A percentile compares a stretch with the other conserved stretches of the same genome.
Conservation (phyloP, 768 basidiomycete genomes). For the Psilocybe azurescens region DNA sequence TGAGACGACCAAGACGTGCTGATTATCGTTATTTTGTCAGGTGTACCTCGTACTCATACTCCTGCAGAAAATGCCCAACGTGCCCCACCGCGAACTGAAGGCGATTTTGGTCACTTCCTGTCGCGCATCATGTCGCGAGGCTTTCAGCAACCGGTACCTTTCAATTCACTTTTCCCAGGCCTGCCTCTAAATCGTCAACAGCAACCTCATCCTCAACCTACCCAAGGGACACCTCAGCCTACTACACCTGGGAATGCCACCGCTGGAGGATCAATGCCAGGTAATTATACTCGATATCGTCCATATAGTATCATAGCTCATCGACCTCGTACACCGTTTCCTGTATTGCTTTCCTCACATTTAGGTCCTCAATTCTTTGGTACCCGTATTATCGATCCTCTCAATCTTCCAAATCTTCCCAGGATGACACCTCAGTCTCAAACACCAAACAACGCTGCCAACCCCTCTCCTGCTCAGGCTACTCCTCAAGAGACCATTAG, state of each 20-base stretch:
- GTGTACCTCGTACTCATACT: background rate
- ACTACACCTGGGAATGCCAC: background rate
- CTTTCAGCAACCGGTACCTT: constrained; percentile 3
- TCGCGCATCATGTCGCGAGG: background rate
- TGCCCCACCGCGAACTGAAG: background rate
- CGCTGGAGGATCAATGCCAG: background rate
- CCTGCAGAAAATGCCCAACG: background rate
- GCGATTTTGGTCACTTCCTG: background rate
- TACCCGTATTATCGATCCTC: background rate
- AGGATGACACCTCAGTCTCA: background rate
- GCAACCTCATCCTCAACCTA: constrained; percentile 16
- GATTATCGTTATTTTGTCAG: background rate
- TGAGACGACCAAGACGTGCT: background rate
- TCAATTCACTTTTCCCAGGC: constrained; percentile 4
- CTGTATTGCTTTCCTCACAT: background rate
- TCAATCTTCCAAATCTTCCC: background rate
- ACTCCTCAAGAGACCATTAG: background rate
- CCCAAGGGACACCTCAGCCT: constrained; percentile 2
- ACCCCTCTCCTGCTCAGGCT: background rate
- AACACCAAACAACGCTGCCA: background rate
- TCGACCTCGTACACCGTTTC: background rate
- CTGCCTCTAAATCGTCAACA: constrained; percentile 11
- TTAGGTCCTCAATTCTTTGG: background rate
- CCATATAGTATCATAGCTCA: background rate
- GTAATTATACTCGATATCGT: background rate